Evolutionary conservation across 179 eudicot genomes (phyloP).

Genomic region (Heliamphora pulchella): DNA sequence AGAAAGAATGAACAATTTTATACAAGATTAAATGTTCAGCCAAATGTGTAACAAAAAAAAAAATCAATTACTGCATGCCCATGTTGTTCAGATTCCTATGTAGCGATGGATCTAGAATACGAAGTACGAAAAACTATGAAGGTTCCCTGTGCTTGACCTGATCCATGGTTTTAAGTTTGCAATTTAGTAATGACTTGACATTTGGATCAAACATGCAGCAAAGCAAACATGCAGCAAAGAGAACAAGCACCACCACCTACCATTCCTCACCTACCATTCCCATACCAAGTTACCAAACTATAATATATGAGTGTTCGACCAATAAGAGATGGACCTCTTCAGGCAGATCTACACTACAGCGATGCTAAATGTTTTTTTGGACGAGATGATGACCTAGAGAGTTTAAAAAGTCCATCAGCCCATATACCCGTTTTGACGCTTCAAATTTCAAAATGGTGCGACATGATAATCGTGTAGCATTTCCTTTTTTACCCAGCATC

Average conservation of each 20-base stretch:
- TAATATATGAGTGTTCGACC: background rate
- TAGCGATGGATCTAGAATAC: background rate
- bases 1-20: background rate
- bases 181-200: too few relatives aligned
- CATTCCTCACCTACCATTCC: background rate
- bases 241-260: background rate
- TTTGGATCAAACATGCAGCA: background rate
- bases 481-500: background rate
- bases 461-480: background rate
- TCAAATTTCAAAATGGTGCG: background rate
- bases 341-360: background rate
- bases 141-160: background rate
- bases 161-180: background rate
- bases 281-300: background rate
- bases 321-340: background rate
- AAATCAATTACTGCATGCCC: background rate
- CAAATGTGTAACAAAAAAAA: background rate
- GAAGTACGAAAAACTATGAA: background rate
- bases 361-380: background rate
- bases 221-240: background rate
- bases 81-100: background rate
- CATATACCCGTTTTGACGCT: background rate
- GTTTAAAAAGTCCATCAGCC: background rate
- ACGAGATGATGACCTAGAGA: background rate
- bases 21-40: background rate